Conservation (phyloP, 345 rosid species). For the Hevea brasiliensis region DNA sequence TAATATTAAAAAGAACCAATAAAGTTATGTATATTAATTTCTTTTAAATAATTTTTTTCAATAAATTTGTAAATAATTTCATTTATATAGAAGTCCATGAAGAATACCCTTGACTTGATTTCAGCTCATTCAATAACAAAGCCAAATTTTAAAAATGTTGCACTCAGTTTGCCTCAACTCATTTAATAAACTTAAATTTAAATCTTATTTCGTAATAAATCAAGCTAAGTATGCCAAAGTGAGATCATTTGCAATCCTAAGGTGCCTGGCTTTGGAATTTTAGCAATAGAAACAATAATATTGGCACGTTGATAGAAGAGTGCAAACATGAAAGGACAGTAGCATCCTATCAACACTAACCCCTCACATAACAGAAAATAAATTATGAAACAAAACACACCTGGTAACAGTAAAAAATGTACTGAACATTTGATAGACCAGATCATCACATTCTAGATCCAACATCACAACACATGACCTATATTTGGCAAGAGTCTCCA, state of each 20-base stretch:
- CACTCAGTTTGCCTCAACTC: neutral
- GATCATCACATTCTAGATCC: slow-evolving; percentile 96
- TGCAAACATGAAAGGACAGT: neutral
- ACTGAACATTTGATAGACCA: slow-evolving; percentile 84
- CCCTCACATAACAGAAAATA: neutral
- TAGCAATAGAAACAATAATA: neutral
- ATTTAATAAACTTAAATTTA: neutral
- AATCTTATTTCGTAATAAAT: neutral
- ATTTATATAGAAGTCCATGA: neutral
- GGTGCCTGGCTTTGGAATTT: neutral
- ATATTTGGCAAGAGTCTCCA: slow-evolving; percentile 93
- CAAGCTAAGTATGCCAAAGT: neutral
- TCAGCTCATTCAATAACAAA: neutral
- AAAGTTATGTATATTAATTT: neutral
- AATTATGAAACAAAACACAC: slow-evolving; percentile 44
- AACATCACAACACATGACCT: slow-evolving; percentile 96
- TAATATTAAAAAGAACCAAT: neutral
- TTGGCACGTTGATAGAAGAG: neutral
- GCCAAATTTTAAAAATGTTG: neutral
- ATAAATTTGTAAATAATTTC: neutral
- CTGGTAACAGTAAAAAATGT: slow-evolving; percentile 88
- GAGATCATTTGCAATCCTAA: neutral
- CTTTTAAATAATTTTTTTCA: too few species aligned
- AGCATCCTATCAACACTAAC: neutral
- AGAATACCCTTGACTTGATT: neutral